Conservation (phyloP, 2,329 filamentous ascomycete species). For the Epichloe aotearoae region DNA sequence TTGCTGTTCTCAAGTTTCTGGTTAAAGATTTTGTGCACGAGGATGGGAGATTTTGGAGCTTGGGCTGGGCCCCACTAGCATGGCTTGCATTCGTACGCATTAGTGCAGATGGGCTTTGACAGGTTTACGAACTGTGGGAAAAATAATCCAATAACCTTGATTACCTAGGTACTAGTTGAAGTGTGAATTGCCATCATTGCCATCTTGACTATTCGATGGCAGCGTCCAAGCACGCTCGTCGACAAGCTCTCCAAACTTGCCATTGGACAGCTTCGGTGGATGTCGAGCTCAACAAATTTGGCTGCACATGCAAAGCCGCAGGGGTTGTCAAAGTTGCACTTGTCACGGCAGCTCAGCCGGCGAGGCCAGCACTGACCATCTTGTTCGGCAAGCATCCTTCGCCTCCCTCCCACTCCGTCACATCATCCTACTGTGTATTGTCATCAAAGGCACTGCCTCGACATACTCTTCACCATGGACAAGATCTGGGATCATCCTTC, state of each 20-base stretch:
- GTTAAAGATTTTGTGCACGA: not conserved
- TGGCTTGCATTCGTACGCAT: not conserved
- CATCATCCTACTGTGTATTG: not conserved
- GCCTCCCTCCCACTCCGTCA: not conserved
- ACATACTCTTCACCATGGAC: conserved; percentile 13
- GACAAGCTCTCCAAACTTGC: not conserved
- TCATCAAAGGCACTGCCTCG: not conserved
- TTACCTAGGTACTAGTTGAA: too few species aligned
- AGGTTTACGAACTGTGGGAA: too few species aligned
- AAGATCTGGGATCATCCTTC: conserved; percentile 9
- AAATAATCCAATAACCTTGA: too few species aligned
- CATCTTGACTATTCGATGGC: too few species aligned
- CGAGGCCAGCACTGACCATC: too few species aligned
- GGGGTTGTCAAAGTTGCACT: not conserved
- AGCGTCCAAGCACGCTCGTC: not conserved
- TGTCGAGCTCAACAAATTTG: conserved; percentile 5
- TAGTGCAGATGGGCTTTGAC: not conserved
- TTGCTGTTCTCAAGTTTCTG: not conserved
- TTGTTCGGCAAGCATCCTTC: not conserved
- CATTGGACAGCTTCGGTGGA: not conserved
- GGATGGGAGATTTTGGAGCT: not conserved
- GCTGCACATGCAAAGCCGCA: not conserved
- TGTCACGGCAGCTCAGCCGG: too few species aligned
- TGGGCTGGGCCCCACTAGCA: not conserved
- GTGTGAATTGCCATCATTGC: too few species aligned